Base-by-base conservation (phyloP, 345 rosid species). In the Eutrema japonicum region DNA sequence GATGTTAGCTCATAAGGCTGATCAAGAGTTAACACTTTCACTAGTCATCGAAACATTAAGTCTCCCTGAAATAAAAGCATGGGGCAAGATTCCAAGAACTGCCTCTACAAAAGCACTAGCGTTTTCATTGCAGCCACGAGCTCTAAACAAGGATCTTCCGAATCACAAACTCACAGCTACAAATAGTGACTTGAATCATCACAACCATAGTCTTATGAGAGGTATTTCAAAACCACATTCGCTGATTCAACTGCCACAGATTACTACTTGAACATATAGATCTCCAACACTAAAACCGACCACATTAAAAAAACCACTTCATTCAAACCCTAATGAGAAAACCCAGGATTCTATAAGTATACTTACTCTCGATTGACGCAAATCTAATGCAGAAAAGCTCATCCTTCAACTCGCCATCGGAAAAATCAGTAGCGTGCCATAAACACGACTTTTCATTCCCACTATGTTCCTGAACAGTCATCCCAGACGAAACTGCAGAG, bases 381-480 rank as follows among this genome's bases (percentile, higher is more conserved):
- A 92, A 92, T 50, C 93, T 76, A 66, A 92, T 84, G 84, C 96
- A 90, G 85, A 90, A 87, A 41, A 86, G 84, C 69, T 88, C 95
- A 52, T 90, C 83, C 83, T 87, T 88, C 82, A 88, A 68, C 80
- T 87, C 91, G n/a, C 89, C 89, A 56, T 85, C 89, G 8, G 93
- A 84, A 35, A 81, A 89, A 62, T 85, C 86, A 37, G 87, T 22
- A 22, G 92, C 89, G 54, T 85, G 92, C 94, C 92, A 87, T 8
- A 88, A 77, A 59, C 95, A 88, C 0, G 94, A 88, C 73, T 91
- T 89, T 0, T 85, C 95, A 5, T 83, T 91, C 10, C 96, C 96
- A 11, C 81, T 74, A 45, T 88, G 92, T 81, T 84, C 93, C 64
- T 87, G 90, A 59, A 87, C 85, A 10, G 68, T 50, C 89, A 85